phyloP scores from a whole-genome alignment of 2,329 filamentous ascomycete species.

The Bipolaris oryzae region DNA sequence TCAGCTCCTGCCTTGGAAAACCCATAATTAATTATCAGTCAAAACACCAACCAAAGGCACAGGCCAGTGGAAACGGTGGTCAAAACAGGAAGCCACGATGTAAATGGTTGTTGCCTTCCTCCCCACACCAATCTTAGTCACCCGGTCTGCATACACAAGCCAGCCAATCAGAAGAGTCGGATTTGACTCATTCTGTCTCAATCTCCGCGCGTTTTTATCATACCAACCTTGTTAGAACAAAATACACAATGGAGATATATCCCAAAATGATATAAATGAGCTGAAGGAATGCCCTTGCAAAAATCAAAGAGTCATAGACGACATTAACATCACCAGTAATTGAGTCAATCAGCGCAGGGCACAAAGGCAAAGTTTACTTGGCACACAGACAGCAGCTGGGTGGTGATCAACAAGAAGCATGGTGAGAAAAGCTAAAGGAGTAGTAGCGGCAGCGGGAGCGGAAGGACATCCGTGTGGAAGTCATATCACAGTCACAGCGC shows the following conservation, averaged over 20 bases:
- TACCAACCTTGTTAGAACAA: neutral
- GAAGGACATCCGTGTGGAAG: conserved; percentile 35
- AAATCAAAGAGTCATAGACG: no score
- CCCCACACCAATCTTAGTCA: neutral
- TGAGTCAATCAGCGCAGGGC: no score
- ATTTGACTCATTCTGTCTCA: conserved; percentile 25
- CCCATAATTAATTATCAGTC: no score
- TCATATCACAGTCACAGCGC: conserved; percentile 45
- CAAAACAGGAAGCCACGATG: neutral
- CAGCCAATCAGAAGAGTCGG: conserved; percentile 13
- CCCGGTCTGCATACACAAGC: neutral
- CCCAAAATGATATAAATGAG: no score
- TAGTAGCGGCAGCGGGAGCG: conserved; percentile 4
- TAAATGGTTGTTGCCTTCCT: neutral
- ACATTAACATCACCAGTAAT: no score
- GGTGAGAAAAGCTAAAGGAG: conserved; percentile 40
- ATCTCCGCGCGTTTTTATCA: conserved; percentile 1
- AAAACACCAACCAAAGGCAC: no score
- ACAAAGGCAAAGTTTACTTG: no score
- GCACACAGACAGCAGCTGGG: no score
- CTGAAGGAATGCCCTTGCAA: no score
- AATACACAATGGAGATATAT: neutral
- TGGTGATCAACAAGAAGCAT: conserved; percentile 17
- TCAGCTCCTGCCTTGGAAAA: no score
- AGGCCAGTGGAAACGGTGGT: no score